phyloP scores from a whole-genome alignment of 169 alveolate species.

The Plasmodium vivax region DNA sequence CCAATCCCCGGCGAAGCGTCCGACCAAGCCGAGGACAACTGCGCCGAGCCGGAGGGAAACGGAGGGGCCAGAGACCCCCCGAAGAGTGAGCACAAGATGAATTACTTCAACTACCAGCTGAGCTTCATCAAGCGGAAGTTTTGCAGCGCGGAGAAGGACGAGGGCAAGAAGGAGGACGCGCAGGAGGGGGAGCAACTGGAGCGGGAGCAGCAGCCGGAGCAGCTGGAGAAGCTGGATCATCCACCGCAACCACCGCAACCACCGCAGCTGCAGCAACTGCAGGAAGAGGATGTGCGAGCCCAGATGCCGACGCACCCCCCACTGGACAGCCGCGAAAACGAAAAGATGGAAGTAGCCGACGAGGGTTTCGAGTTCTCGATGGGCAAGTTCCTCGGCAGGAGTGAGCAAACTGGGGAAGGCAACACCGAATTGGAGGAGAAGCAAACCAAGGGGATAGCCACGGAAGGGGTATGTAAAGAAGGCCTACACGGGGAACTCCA shows the following conservation, averaged over 20 bases:
- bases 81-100: background rate
- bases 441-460: background rate
- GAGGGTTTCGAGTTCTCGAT: background rate
- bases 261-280: too few relatives aligned
- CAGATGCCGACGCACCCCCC: background rate
- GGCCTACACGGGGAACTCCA: background rate
- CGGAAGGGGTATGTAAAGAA: background rate
- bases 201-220: background rate
- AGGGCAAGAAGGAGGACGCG: background rate
- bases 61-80: background rate
- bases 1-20: background rate
- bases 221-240: background rate
- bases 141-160: conserved; percentile 4
- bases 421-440: background rate
- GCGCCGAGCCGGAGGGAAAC: background rate
- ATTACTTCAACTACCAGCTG: conserved; percentile 30
- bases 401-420: background rate
- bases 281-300: background rate
- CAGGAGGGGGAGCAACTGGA: background rate
- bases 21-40: background rate
- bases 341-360: background rate
- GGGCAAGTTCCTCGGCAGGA: background rate
- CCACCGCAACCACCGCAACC: too few relatives aligned
- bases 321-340: background rate
- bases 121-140: conserved; percentile 1